Base-by-base conservation (phyloP, 2,329 filamentous ascomycete genomes). In the Sporothrix pseudoabietina region DNA sequence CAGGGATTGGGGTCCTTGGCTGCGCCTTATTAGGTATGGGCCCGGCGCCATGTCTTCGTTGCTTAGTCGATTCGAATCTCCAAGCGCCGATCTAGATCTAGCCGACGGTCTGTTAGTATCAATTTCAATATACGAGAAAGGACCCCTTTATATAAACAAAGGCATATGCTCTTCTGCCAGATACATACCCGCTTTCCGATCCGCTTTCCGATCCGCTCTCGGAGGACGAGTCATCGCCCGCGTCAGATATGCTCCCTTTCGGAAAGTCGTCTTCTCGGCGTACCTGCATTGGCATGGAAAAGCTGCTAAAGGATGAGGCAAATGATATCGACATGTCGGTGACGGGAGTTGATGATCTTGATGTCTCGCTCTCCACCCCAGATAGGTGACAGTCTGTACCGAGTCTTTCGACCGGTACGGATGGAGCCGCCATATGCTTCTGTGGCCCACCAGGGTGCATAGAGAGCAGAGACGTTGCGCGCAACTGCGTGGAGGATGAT, bases 181-280 rank as follows among this genome's bases (percentile, higher is more conserved):
- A 65, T 61, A 72, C 76, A 19, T 77, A 76, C 76, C 73, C 71
- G 8, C 69, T 55, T n/a, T 75, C 75, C 57, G 69, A 75, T 41
- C 47, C 66, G n/a, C 69, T 41, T 9, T 44, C 52, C 14, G 52
- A 49, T 49, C 44, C 44, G 44, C 44, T 49, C 44, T 49, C 59
- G 4, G 59, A 44, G 4, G 59, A 26, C 9, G 47, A 44, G 44
- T 70, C 54, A 10, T 74, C 72, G 26, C 22, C 39, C 30, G 61
- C 35, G 32, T 41, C 3, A 35, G 16, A 19, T 16, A 10, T 72
- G 66, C 9, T 71, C 73, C 39, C 54, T 70, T 47, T 71, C 57
- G 69, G 52, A 63, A 59, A 70, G 41, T 57, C 63, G 41, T 73
- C 69, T 39, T 75, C 73, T 10, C 35, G 39, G 41, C 71, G 19